phyloP scores from a whole-genome alignment of 2,329 filamentous ascomycete species.

The Penicillium sp. region DNA sequence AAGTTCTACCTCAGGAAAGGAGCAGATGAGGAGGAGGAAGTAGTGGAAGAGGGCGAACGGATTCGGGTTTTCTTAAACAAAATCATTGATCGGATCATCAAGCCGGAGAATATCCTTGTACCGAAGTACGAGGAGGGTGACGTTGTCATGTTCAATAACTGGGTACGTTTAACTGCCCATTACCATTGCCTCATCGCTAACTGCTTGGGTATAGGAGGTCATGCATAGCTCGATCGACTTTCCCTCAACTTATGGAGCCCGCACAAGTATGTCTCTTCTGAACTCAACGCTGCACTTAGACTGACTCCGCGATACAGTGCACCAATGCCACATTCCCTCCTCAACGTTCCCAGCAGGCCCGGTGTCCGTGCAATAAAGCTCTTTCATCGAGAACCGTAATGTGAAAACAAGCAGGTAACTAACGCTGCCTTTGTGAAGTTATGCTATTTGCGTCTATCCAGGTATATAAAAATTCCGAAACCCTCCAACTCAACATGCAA shows the following conservation, averaged over 20 bases:
- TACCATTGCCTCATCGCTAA: neutral
- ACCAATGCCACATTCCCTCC: conserved; percentile 1
- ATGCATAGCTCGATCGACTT: neutral
- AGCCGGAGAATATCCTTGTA: neutral
- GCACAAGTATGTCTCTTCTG: neutral
- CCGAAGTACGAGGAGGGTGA: neutral
- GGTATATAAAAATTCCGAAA: too few relatives aligned
- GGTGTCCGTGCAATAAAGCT: too few relatives aligned
- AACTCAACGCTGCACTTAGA: neutral
- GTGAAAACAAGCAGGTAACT: too few relatives aligned
- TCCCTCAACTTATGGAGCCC: neutral
- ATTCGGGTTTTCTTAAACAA: neutral
- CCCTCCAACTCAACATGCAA: too few relatives aligned
- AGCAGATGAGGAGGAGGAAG: neutral
- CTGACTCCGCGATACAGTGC: neutral
- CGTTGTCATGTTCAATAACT: neutral
- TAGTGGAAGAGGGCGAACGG: neutral
- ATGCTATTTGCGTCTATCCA: too few relatives aligned
- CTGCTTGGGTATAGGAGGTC: neutral
- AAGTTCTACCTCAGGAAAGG: neutral
- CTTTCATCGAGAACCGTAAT: too few relatives aligned
- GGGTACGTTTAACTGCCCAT: neutral
- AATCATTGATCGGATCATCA: neutral
- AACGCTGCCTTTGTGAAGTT: too few relatives aligned
- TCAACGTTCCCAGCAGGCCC: too few relatives aligned